Conservation (phyloP, 2,329 filamentous ascomycete genomes). For the Anisogramma anomala region DNA sequence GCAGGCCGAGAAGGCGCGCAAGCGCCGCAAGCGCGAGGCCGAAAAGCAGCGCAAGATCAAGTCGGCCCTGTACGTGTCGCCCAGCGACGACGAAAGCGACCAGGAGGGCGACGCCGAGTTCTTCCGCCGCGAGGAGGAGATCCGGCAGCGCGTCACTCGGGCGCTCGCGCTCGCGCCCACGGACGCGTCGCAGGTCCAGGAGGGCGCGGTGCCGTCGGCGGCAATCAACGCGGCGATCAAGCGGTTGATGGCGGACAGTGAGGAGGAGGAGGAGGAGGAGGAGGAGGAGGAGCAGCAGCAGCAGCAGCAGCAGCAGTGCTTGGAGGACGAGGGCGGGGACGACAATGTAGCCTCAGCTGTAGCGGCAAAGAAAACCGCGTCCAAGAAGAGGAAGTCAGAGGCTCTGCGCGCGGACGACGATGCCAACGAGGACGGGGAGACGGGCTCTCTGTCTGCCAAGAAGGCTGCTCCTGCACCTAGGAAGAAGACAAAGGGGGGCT, state of each 20-base stretch:
- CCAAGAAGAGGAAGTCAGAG: constrained; percentile 23
- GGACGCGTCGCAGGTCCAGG: constrained; percentile 10
- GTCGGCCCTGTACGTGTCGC: constrained; percentile 68
- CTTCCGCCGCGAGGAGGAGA: constrained; percentile 60
- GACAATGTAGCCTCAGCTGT: no score
- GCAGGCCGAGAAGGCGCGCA: constrained; percentile 6
- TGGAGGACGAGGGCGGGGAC: neutral
- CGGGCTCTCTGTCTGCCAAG: constrained; percentile 12
- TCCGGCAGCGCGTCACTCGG: constrained; percentile 42
- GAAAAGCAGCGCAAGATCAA: constrained; percentile 74
- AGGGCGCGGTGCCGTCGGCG: constrained; percentile 8
- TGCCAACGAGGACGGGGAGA: constrained; percentile 21
- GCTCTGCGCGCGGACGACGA: constrained; percentile 20
- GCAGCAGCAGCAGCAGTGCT: no score
- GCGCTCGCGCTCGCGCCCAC: constrained; percentile 20
- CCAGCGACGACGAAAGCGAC: constrained; percentile 83
- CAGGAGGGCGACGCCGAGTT: constrained; percentile 60
- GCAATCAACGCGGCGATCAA: constrained; percentile 15
- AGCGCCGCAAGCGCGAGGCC: constrained; percentile 54
- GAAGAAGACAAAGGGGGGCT: constrained; percentile 11
- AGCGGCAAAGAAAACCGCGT: constrained; percentile 4
- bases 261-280: constrained; percentile 12
- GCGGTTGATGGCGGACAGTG: constrained; percentile 15
- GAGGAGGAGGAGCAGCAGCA: no score
- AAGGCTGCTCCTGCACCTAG: constrained; percentile 14